Base-by-base conservation (phyloP, 75 land plant species). In the Sequoia sempervirens region DNA sequence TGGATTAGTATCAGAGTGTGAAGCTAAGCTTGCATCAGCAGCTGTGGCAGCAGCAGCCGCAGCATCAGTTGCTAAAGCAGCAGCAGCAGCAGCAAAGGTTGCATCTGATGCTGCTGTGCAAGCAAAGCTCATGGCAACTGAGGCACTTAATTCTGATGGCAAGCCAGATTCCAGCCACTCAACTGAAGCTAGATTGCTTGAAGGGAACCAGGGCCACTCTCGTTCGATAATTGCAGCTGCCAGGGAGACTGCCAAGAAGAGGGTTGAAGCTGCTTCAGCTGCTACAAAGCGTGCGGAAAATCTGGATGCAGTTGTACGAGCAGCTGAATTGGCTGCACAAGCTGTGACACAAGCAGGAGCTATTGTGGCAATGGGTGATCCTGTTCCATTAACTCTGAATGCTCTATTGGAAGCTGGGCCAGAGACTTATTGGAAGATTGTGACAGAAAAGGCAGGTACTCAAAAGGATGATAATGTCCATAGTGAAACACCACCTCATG, bases 51-150 rank as follows among this genome's bases (percentile, higher is more conserved):
- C 89, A 54, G 90, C 92, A 26, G 94, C 97, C 2, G 96, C 97
- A 79, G 97, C 93, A 58, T 90, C 96, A 56, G 96, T 95, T 82
- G 94, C 97, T 86, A 94, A 90, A 85, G 94, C 97, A 15, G 97
- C 97, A 30, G 93, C 97, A 45, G 95, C 93, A 56, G 94, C 94
- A 85, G 97, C 97, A 32, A 90, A 88, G 86, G 83, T 93, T 85
- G 97, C 97, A 82, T 89, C 88, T 74, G 91, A 87, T 81, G 96
- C 96, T 82, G 96, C 96, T 74, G 76, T 91, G 69, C 96, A 92
- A 84, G 96, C 96, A 30, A 92, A 92, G 75, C 68, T 85, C 74
- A 89, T 91, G 92, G 90, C 92, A 72, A 91, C 90, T 58, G 93
- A 94, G 83, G 94, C 93, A 66, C 76, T 92, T 28, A 82, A 61